Conservation (phyloP, 164 flowering plant genomes). For the Nymphaea colorata region DNA sequence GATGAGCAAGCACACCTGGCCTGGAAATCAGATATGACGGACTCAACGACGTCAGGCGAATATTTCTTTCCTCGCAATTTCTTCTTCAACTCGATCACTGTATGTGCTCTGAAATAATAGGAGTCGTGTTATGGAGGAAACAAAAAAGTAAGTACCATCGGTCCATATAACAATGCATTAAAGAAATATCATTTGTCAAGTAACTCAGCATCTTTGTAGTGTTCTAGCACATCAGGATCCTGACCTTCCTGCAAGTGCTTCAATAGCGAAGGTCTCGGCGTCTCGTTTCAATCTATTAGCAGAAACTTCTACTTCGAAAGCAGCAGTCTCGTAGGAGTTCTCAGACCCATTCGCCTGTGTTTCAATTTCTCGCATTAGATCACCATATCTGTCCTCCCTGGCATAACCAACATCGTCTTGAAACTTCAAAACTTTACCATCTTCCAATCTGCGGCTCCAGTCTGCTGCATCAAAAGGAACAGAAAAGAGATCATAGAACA, state of each 20-base stretch:
- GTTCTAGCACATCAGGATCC: neutral
- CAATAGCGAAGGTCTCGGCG: slow-evolving; percentile 40
- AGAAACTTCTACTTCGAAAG: slow-evolving; percentile 4
- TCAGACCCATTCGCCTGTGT: slow-evolving; percentile 15
- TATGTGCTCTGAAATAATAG: slow-evolving; percentile 42
- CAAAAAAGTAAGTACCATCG: neutral
- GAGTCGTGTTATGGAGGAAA: neutral
- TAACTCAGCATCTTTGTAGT: neutral
- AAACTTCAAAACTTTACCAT: slow-evolving; percentile 6
- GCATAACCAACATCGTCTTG: slow-evolving; percentile 17
- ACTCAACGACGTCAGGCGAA: slow-evolving; percentile 29
- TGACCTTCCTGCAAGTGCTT: slow-evolving; percentile 67
- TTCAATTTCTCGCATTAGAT: slow-evolving; percentile 17
- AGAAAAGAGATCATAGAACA: neutral
- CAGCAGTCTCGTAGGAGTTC: slow-evolving; percentile 4
- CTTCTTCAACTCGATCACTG: slow-evolving; percentile 66
- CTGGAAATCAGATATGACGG: slow-evolving; percentile 38
- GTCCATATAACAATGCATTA: neutral
- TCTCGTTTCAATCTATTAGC: slow-evolving; percentile 22
- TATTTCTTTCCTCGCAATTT: slow-evolving; percentile 51
- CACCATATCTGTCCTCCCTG: slow-evolving; percentile 5
- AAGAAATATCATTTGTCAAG: neutral
- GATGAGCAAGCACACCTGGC: slow-evolving; percentile 28
- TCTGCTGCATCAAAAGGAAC: slow-evolving; percentile 1
- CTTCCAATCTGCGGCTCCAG: neutral